Evolutionary conservation across 2,329 filamentous ascomycete genomes (phyloP).

Genomic region (Botrytis cinerea): DNA sequence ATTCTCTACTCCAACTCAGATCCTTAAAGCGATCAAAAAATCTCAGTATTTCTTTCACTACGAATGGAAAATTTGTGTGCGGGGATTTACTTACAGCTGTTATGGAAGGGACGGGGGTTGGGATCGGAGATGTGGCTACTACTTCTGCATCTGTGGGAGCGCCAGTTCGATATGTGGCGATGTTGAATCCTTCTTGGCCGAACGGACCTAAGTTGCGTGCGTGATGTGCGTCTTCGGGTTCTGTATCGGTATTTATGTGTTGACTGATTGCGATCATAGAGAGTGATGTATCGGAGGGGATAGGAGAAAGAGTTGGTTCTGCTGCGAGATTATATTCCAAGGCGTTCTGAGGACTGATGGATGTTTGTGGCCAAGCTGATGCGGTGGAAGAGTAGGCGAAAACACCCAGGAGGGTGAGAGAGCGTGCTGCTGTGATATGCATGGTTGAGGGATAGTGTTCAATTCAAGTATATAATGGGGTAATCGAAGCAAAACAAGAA

Average conservation of each 20-base stretch:
- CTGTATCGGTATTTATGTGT: fast-evolving
- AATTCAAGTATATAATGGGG: not conserved
- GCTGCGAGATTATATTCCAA: not conserved
- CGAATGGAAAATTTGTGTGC: not conserved
- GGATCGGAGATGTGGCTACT: not conserved
- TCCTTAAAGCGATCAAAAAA: not conserved
- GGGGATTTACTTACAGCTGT: not conserved
- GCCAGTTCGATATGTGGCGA: not conserved
- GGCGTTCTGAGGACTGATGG: not conserved
- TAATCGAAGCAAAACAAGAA: not conserved
- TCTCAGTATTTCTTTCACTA: too few relatives aligned
- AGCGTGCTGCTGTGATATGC: not conserved
- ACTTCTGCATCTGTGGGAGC: too few relatives aligned
- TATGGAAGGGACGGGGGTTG: not conserved
- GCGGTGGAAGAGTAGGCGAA: not conserved
- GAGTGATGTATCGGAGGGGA: not conserved
- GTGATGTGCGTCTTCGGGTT: too few relatives aligned
- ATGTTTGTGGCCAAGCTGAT: not conserved
- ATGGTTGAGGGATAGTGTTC: not conserved
- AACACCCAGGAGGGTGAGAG: not conserved
- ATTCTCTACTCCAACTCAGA: fast-evolving
- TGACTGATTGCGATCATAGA: not conserved
- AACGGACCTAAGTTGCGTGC: not conserved
- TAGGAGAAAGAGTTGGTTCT: not conserved
- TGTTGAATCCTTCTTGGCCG: not conserved